These are phyloP conservation scores for Syncephalastrum contaminatum DNA, from an alignment of 371 early-diverging fungal genomes.

Conservation along the genomic window DNA sequence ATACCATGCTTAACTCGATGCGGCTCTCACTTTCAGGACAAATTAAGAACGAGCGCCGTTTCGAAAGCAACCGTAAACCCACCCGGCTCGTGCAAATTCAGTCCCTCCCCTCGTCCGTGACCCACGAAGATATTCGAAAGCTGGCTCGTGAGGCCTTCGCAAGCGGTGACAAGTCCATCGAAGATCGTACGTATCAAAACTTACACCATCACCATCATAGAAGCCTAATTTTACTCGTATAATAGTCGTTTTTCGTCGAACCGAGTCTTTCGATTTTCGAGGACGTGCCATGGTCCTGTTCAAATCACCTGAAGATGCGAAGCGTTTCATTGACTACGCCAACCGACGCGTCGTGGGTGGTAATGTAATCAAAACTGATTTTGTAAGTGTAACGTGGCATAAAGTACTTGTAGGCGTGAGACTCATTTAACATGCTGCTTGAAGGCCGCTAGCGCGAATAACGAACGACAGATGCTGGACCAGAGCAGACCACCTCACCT, in stretches of 20 bases:
- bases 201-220: conserved; percentile 5
- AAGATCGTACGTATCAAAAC: conserved; percentile 20
- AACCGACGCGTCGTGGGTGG: conserved; percentile 41
- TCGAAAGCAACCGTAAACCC: conserved; percentile 9
- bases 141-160: conserved; percentile 44
- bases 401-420: neutral
- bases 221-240: neutral
- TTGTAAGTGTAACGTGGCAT: conserved; percentile 24
- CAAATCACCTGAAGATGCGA: conserved; percentile 28
- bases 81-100: conserved; percentile 37
- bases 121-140: conserved; percentile 42
- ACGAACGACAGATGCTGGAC: conserved; percentile 3
- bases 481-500: conserved; percentile 28
- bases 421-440: conserved; percentile 1
- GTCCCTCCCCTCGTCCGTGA: conserved; percentile 35
- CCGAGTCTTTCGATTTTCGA: conserved; percentile 29
- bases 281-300: conserved; percentile 40
- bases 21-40: neutral
- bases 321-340: conserved; percentile 34
- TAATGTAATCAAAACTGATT: conserved; percentile 25
- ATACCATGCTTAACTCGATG: no score
- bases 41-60: conserved; percentile 10
- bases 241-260: conserved; percentile 42
- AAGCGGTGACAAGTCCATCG: conserved; percentile 35
- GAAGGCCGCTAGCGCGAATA: neutral